A percentile compares a stretch with the other conserved stretches of the same genome.
phyloP scores from a whole-genome alignment of 2,329 filamentous ascomycete genomes.

The Myotisia sp. region DNA sequence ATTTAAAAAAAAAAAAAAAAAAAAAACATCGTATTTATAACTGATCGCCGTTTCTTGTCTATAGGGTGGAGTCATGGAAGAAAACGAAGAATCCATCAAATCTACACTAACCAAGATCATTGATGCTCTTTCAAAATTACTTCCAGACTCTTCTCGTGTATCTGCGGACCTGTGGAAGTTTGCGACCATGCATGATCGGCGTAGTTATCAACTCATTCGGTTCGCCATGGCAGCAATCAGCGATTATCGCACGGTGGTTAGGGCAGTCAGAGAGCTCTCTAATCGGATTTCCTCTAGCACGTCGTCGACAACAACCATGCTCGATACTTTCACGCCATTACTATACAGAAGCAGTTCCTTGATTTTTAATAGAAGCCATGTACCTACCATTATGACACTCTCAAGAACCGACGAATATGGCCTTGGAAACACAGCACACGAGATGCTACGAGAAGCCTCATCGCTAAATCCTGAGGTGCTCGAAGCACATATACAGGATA shows the following conservation, averaged over 20 bases:
- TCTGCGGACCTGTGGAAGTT: conserved; percentile 75
- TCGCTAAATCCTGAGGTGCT: conserved; percentile 78
- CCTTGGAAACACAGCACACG: conserved; percentile 65
- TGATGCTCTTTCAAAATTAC: conserved; percentile 55
- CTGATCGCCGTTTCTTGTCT: conserved; percentile 7
- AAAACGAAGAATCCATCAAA: conserved; percentile 51
- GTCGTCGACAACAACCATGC: conserved; percentile 39
- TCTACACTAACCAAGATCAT: conserved; percentile 58
- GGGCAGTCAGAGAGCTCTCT: conserved; percentile 77
- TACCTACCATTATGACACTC: conserved; percentile 76
- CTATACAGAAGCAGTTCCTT: conserved; percentile 72
- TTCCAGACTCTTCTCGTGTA: conserved; percentile 61
- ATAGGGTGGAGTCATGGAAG: conserved; percentile 57
- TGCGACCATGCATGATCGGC: conserved; percentile 76
- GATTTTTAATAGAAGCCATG: conserved; percentile 87
- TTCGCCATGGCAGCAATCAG: conserved; percentile 73
- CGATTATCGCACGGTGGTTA: conserved; percentile 81
- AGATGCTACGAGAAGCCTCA: conserved; percentile 84
- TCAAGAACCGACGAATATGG: conserved; percentile 71
- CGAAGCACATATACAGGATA: conserved; percentile 78
- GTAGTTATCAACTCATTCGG: conserved; percentile 75
- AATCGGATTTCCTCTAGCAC: conserved; percentile 61
- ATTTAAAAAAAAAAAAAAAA: conserved; percentile 5
- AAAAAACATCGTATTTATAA: background rate
- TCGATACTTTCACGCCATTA: conserved; percentile 69